Evolutionary conservation across 108 stramenopile species (phyloP).

Genomic region (Conticribra weissflogii): DNA sequence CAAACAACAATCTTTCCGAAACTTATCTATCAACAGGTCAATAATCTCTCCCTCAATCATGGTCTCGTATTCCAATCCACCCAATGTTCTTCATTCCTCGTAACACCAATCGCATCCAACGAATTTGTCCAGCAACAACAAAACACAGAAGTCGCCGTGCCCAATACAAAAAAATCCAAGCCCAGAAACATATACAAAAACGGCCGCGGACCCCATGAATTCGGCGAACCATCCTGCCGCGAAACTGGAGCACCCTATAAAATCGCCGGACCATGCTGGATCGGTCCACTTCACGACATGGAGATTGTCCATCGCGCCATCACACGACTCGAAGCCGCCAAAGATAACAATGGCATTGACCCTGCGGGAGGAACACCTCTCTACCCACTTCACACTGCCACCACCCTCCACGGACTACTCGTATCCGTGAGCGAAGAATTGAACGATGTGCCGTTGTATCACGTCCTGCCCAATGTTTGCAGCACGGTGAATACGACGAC

Average conservation of each 20-base stretch:
- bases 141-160: constrained; percentile 23
- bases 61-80: constrained; percentile 93
- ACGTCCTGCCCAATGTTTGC: constrained; percentile 82
- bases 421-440: constrained; percentile 93
- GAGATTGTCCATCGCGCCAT: constrained; percentile 79
- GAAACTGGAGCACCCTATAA: constrained; percentile 88
- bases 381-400: constrained; percentile 38
- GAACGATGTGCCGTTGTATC: constrained; percentile 91
- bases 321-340: constrained; percentile 59
- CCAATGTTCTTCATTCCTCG: constrained; percentile 91
- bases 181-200: constrained; percentile 55
- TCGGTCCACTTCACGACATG: constrained; percentile 92
- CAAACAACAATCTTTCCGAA: background rate
- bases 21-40: constrained; percentile 24
- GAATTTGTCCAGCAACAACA: constrained; percentile 33
- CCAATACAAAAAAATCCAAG: constrained; percentile 58
- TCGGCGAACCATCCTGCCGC: constrained; percentile 45
- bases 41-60: constrained; percentile 80
- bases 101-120: constrained; percentile 65
- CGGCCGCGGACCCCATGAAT: constrained; percentile 48
- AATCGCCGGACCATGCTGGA: constrained; percentile 95
- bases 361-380: constrained; percentile 40
- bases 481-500: constrained; percentile 66
- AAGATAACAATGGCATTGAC: constrained; percentile 30
- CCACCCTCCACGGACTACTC: constrained; percentile 80